phyloP scores from a whole-genome alignment of 345 rosid genomes.

The Limnanthes douglasii region DNA sequence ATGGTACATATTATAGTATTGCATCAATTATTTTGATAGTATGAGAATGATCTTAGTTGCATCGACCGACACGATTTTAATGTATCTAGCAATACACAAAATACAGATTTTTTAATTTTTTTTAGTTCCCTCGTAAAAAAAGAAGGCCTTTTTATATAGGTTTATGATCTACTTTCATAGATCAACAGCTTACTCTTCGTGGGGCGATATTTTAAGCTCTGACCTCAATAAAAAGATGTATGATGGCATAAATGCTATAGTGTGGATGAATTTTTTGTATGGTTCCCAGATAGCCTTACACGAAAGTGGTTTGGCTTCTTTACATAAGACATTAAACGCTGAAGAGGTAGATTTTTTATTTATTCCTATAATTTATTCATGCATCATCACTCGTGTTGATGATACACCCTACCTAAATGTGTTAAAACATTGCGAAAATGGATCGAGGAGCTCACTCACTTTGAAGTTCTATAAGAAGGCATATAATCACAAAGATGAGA shows the following conservation, averaged over 20 bases:
- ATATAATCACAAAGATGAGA: conserved; percentile 43
- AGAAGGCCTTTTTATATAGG: conserved; percentile 79
- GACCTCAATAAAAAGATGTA: conserved; percentile 84
- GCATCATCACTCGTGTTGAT: conserved; percentile 84
- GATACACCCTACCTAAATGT: conserved; percentile 79
- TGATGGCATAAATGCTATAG: conserved; percentile 56
- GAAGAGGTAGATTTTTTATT: conserved; percentile 95
- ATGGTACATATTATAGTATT: conserved; percentile 77
- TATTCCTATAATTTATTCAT: conserved; percentile 93
- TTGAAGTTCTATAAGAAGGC: conserved; percentile 76
- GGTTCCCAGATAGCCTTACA: conserved; percentile 96
- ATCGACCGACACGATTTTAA: conserved; percentile 73
- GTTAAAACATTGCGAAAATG: conserved; percentile 36
- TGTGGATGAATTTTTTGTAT: conserved; percentile 82
- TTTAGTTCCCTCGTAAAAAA: conserved; percentile 55
- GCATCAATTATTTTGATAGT: conserved; percentile 68
- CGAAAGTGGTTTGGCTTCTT: conserved; percentile 77
- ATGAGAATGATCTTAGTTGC: conserved; percentile 83
- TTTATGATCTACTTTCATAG: conserved; percentile 87
- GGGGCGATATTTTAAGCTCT: conserved; percentile 86
- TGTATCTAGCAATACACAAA: conserved; percentile 26
- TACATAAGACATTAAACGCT: conserved; percentile 72
- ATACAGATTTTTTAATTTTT: conserved; percentile 23
- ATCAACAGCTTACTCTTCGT: conserved; percentile 90
- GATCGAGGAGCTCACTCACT: conserved; percentile 85